These are phyloP conservation scores for Selaginella tamariscina DNA, from an alignment of 75 land plant species.

Conservation along the genomic window DNA sequence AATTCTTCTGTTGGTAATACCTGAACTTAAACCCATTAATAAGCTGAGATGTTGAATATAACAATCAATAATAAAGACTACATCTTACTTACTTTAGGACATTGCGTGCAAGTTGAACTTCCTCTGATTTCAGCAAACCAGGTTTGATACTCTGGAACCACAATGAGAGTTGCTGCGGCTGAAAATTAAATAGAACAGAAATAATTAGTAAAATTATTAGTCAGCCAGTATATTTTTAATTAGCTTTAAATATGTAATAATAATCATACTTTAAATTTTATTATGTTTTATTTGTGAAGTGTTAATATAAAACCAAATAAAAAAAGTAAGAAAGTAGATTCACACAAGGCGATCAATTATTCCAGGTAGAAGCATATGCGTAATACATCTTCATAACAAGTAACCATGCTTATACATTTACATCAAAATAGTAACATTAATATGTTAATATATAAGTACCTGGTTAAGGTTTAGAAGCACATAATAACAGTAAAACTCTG, in stretches of 20 bases:
- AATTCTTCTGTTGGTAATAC: slow-evolving; percentile 50
- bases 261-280: too few relatives aligned
- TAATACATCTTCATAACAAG: too few relatives aligned
- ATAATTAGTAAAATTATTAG: not conserved
- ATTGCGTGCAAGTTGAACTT: slow-evolving; percentile 60
- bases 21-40: slow-evolving; percentile 27
- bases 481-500: slow-evolving; percentile 69
- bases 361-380: too few relatives aligned
- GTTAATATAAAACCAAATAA: too few relatives aligned
- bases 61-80: not conserved
- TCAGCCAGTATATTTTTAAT: too few relatives aligned
- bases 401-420: too few relatives aligned
- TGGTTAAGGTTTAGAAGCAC: slow-evolving; percentile 58
- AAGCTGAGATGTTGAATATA: not conserved
- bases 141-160: slow-evolving; percentile 56
- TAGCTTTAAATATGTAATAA: too few relatives aligned
- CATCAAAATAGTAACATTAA: too few relatives aligned
- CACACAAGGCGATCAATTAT: too few relatives aligned
- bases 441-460: too few relatives aligned
- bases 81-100: slow-evolving; percentile 39
- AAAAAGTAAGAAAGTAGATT: too few relatives aligned
- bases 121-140: slow-evolving; percentile 37
- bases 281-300: too few relatives aligned
- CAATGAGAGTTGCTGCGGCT: slow-evolving; percentile 54
- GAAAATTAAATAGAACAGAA: not conserved